Conservation (phyloP, 257 asterid species). For the Solanum megistacrolobum region DNA sequence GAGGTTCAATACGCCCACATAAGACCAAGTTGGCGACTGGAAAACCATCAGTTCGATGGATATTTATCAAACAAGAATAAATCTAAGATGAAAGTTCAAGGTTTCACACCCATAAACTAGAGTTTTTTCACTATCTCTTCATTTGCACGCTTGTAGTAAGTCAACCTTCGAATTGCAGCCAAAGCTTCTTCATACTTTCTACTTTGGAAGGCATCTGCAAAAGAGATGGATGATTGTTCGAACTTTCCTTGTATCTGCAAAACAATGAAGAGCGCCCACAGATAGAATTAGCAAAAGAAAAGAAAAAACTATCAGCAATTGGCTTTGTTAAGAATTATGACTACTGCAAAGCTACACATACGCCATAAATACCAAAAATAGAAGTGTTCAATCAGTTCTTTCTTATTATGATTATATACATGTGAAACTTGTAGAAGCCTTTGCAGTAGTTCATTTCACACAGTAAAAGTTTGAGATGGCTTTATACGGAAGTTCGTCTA, state of each 20-base stretch:
- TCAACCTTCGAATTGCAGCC: slow-evolving; percentile 64
- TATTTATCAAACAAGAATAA: not conserved
- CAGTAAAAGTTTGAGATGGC: not conserved
- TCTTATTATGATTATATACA: not conserved
- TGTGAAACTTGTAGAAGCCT: not conserved
- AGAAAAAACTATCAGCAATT: not conserved
- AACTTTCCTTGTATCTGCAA: slow-evolving; percentile 60
- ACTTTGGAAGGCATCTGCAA: slow-evolving; percentile 45
- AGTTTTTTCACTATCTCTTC: slow-evolving; percentile 85
- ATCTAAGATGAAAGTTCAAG: not conserved
- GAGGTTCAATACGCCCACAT: not conserved
- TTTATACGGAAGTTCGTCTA: not conserved
- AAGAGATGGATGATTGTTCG: slow-evolving; percentile 44
- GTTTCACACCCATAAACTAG: slow-evolving; percentile 13
- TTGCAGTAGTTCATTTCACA: not conserved
- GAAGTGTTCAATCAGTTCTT: not conserved
- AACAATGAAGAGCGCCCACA: not conserved
- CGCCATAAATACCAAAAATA: not conserved
- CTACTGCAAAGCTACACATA: not conserved
- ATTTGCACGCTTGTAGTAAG: slow-evolving; percentile 74
- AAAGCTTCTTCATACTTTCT: slow-evolving; percentile 48
- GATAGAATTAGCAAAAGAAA: not conserved
- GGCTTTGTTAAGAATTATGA: not conserved
- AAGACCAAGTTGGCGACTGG: not conserved
- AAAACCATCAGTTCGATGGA: not conserved